These are phyloP conservation scores for Triangularia setosa DNA, from an alignment of 2,329 filamentous ascomycete genomes.

Conservation along the genomic window DNA sequence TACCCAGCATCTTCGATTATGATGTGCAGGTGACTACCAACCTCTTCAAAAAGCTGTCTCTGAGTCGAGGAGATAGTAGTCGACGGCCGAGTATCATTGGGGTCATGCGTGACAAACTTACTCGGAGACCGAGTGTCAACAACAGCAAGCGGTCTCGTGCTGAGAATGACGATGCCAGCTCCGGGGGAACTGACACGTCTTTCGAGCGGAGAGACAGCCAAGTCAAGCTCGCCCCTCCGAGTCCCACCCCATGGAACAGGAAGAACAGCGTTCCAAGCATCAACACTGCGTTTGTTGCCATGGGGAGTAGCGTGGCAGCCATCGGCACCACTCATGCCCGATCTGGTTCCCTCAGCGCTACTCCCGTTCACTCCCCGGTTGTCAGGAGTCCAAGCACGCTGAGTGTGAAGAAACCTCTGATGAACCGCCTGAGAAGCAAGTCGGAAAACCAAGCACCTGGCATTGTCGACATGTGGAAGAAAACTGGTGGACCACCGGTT, in stretches of 20 bases:
- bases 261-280: slow-evolving; percentile 53
- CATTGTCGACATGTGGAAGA: slow-evolving; percentile 50
- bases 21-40: slow-evolving; percentile 58
- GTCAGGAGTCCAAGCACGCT: slow-evolving; percentile 45
- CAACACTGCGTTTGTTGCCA: slow-evolving; percentile 55
- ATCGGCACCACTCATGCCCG: slow-evolving; percentile 55
- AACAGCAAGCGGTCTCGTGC: slow-evolving; percentile 45
- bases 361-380: slow-evolving; percentile 51
- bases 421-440: slow-evolving; percentile 55
- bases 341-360: slow-evolving; percentile 57
- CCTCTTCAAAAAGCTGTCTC: slow-evolving; percentile 59
- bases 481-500: slow-evolving; percentile 51
- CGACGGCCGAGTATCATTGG: slow-evolving; percentile 54
- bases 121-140: slow-evolving; percentile 47
- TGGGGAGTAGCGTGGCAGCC: slow-evolving; percentile 52
- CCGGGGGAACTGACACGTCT: slow-evolving; percentile 27
- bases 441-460: slow-evolving; percentile 44
- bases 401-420: slow-evolving; percentile 46
- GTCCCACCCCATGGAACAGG: slow-evolving; percentile 46
- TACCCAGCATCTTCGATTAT: slow-evolving; percentile 56
- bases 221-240: slow-evolving; percentile 49
- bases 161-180: slow-evolving; percentile 35
- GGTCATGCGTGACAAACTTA: slow-evolving; percentile 44
- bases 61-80: slow-evolving; percentile 42
- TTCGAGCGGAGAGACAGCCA: slow-evolving; percentile 38